Base-by-base conservation (phyloP, 805 yeast genomes). In the Zygotorulaspora sp. region DNA sequence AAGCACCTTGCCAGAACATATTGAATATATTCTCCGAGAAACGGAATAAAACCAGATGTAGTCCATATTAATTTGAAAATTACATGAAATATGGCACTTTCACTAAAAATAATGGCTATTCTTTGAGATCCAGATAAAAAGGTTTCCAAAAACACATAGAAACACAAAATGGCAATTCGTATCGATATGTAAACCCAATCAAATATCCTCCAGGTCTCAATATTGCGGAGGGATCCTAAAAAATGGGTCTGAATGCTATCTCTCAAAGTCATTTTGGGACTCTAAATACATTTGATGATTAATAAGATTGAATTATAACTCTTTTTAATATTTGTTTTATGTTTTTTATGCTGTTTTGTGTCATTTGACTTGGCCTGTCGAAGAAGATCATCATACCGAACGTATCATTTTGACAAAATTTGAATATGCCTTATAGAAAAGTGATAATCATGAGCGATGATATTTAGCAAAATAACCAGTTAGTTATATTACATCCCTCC, bases 181-280 rank as follows among this genome's bases (percentile, higher is more conserved):
- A 17, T 11, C 5, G 28, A 13, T 3, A 50, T 36, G 11, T 17
- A 13, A 8, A 43, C 9, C 53, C 53, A 47, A 18, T 47, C 51
- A 11, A 20, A 36, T 22, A 38, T 13, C 3, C 32, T 32, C 47
- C 47, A 44, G n/a, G 31, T 20, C 14, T 40, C 23, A 4, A 50
- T 13, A 8, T 47, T 43, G 7, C 33, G 21, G 2, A 39, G 28
- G 1, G 48, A 24, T 0, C 63, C 63, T 6, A 52, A 27, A 23
- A 58, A 32, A 48, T 57, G 53, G 3, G 55, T 53, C 28, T 46
- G 45, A 4, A 50, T 32, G 27, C 43, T 43, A 11, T 43, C 46
- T 12, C 34, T 37, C 25, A 43, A 21, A 28, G 46, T 35, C 46
- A 43, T 43, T 6, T 9, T 18, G 15, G 13, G 5, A n/a, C n/a